Conservation (phyloP, 2,329 filamentous ascomycete genomes). For the Claviceps fusiformis region DNA sequence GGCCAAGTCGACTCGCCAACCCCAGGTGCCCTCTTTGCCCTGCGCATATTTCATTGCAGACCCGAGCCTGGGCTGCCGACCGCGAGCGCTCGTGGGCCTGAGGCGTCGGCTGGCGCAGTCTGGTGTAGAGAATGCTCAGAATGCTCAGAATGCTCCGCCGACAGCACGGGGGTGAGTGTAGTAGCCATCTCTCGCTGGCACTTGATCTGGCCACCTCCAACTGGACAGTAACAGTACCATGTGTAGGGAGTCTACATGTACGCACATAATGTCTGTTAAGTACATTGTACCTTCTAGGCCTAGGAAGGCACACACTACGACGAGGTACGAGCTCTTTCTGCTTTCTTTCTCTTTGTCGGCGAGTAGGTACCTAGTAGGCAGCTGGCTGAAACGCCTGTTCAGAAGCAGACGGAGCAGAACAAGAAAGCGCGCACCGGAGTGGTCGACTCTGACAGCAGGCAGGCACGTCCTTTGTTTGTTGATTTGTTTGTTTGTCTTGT, state of each 20-base stretch:
- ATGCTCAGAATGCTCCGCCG: not conserved
- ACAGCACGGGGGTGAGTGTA: not conserved
- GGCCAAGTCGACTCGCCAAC: no score
- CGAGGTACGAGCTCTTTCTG: not conserved
- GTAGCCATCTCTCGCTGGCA: not conserved
- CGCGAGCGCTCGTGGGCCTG: not conserved
- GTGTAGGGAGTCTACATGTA: not conserved
- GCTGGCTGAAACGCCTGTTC: constrained; percentile 9
- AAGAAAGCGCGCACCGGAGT: not conserved
- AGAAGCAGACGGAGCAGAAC: not conserved
- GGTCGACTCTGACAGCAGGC: not conserved
- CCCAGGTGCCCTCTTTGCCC: no score
- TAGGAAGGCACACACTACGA: not conserved
- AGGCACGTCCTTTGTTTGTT: not conserved
- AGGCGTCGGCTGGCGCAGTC: not conserved
- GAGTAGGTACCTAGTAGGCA: no score
- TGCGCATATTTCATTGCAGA: not conserved
- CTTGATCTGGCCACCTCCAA: not conserved
- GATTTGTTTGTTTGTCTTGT: no score
- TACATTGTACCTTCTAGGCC: not conserved
- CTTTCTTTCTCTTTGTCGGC: constrained; percentile 1
- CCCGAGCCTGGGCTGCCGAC: not conserved
- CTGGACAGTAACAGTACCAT: not conserved
- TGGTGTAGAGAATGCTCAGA: not conserved
- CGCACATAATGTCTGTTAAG: no score